Evolutionary conservation across 352 stramenopile species (phyloP), one percentile per base, ranked within the genome.

Genomic region (Thalassiosira hispida): DNA sequence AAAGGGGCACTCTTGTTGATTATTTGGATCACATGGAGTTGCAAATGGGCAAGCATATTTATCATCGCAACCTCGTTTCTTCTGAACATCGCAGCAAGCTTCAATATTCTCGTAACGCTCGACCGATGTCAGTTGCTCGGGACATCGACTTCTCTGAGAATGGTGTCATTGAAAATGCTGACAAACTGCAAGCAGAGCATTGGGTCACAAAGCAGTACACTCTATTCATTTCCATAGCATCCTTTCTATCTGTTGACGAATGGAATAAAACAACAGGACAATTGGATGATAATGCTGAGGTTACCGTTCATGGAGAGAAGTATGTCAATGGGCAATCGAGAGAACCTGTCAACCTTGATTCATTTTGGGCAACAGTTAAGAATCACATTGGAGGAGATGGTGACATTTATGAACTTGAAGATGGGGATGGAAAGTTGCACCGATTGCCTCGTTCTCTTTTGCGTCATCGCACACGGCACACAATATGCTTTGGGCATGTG

Each of bases 251-350:
- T 40, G 1, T 9, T 12, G 1, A 49, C n/a, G 44, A 60, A 53
- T 73, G 64, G 64, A 73, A 73, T 44, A 52, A 64, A 18, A 25
- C 16, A 27, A 6, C 3, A 16, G 64, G 64, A 1, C 4, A 53
- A 16, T 40, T 73, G n/a, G 20, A 38, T 2, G n/a, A 40, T 27
- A 40, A 49, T 46, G 64, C 33, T 33, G 64, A 62, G 38, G 64
- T 73, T 1, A 73, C 64, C 11, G 64, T 73, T 9, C 22, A 64
- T 56, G 64, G 64, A 31, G 64, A 73, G 29, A 59, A 46, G 18
- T n/a, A n/a, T n/a, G n/a, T n/a, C n/a, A n/a, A n/a, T n/a, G n/a
- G n/a, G n/a, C n/a, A n/a, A n/a, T 23, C 40, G 2, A 25, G 25
- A 27, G 44, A 57, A 16, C 18, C 11, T 14, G 46, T 69, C 1